Evolutionary conservation across 805 yeast species (phyloP).

Genomic region (Spathaspora gorwiae): DNA sequence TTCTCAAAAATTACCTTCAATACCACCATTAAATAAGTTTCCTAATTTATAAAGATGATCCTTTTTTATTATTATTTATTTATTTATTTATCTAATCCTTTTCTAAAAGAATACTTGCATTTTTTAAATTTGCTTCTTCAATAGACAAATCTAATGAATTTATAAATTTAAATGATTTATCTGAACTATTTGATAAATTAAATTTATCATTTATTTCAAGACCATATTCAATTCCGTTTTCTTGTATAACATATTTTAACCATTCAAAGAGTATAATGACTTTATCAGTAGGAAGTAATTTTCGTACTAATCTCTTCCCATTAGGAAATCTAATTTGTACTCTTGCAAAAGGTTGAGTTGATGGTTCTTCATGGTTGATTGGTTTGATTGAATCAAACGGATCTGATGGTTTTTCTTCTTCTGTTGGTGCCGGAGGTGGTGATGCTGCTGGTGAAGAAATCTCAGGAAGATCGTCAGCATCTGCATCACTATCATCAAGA

Average conservation of each 20-base stretch:
- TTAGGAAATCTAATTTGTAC: conserved; percentile 85
- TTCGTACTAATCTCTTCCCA: conserved; percentile 76
- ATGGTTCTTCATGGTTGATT: conserved; percentile 61
- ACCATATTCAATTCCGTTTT: conserved; percentile 45
- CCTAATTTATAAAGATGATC: conserved; percentile 8
- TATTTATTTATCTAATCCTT: conserved; percentile 14
- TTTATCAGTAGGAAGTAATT: conserved; percentile 54
- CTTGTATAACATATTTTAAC: conserved; percentile 54
- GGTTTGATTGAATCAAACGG: conserved; percentile 49
- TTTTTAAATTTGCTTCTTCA: conserved; percentile 71
- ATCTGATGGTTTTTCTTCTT: conserved; percentile 24
- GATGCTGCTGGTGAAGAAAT: not conserved
- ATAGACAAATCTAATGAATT: conserved; percentile 58
- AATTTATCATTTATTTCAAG: conserved; percentile 37
- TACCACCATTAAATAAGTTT: conserved; percentile 23
- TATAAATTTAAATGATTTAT: conserved; percentile 46
- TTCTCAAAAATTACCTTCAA: not conserved
- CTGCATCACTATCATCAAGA: conserved; percentile 13
- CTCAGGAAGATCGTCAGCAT: conserved; percentile 15
- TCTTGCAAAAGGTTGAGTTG: conserved; percentile 57
- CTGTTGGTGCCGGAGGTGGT: not conserved
- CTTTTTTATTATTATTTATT: not conserved
- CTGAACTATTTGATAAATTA: conserved; percentile 28
- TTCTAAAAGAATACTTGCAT: conserved; percentile 76
- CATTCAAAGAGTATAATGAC: conserved; percentile 60